These are phyloP conservation scores for Aristolochia fimbriata DNA, from an alignment of 164 flowering plant genomes.

Conservation along the genomic window DNA sequence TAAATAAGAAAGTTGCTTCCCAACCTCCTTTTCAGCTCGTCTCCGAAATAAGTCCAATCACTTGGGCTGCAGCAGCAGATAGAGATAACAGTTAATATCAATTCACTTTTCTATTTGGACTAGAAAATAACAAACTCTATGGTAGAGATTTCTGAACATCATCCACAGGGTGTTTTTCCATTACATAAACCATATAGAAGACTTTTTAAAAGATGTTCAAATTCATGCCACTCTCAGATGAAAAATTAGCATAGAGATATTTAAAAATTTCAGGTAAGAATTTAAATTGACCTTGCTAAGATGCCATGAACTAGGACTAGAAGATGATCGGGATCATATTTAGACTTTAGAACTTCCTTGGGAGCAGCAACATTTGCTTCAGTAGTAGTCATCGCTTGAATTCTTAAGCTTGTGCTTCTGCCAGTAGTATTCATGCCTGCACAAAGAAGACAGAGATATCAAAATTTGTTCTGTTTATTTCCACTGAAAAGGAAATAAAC, in stretches of 20 bases:
- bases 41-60: slow-evolving; percentile 87
- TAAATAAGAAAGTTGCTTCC: slow-evolving; percentile 70
- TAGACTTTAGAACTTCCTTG: slow-evolving; percentile 15
- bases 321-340: slow-evolving; percentile 81
- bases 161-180: too few relatives aligned
- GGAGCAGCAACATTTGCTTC: slow-evolving; percentile 36
- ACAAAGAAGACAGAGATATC: too few relatives aligned
- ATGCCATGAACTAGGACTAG: slow-evolving; percentile 98
- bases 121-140: neutral
- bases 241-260: too few relatives aligned
- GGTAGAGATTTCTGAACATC: too few relatives aligned
- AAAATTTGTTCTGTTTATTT: too few relatives aligned
- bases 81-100: neutral
- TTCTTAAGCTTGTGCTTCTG: slow-evolving; percentile 28
- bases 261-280: neutral
- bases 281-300: slow-evolving; percentile 56
- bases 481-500: too few relatives aligned
- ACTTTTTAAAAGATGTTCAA: neutral
- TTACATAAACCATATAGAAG: neutral
- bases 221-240: too few relatives aligned
- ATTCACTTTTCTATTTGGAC: neutral
- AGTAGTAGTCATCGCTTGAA: slow-evolving; percentile 51
- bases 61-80: slow-evolving; percentile 57
- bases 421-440: slow-evolving; percentile 39
- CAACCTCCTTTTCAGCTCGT: slow-evolving; percentile 68